Evolutionary conservation across 2,329 filamentous ascomycete genomes (phyloP).

Genomic region (Xylaria sp.): DNA sequence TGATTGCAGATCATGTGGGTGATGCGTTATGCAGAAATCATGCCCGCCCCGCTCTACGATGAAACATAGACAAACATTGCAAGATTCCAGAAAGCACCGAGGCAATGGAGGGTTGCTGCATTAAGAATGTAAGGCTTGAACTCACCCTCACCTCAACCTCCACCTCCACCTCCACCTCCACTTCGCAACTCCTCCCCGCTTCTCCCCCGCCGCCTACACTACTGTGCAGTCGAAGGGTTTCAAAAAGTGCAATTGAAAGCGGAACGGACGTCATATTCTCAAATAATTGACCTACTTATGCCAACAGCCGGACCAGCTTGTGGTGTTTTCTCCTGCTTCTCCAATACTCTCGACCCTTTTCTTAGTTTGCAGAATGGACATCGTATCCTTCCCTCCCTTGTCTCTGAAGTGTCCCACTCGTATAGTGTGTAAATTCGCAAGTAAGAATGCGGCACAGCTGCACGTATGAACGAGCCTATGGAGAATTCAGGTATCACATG

Average conservation of each 20-base stretch:
- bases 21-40: conserved; percentile 37
- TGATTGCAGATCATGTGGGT: conserved; percentile 40
- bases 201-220: conserved; percentile 10
- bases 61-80: conserved; percentile 27
- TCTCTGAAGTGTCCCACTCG: conserved; percentile 11
- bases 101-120: conserved; percentile 8
- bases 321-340: conserved; percentile 3
- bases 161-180: conserved; percentile 20
- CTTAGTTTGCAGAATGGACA: conserved; percentile 13
- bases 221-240: background rate
- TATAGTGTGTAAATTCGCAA: conserved; percentile 1
- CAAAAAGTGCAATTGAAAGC: background rate
- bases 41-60: conserved; percentile 31
- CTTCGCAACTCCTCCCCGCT: conserved; percentile 24
- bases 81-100: conserved; percentile 24
- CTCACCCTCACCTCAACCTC: conserved; percentile 16
- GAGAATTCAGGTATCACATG: conserved; percentile 24
- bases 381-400: conserved; percentile 16
- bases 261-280: conserved; percentile 10
- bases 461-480: conserved; percentile 7
- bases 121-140: conserved; percentile 16
- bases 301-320: background rate
- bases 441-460: conserved; percentile 29
- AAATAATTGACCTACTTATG: background rate
- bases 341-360: conserved; percentile 1